These are phyloP conservation scores for Eucalyptus sideroxylon DNA, from an alignment of 345 rosid genomes.

Conservation along the genomic window DNA sequence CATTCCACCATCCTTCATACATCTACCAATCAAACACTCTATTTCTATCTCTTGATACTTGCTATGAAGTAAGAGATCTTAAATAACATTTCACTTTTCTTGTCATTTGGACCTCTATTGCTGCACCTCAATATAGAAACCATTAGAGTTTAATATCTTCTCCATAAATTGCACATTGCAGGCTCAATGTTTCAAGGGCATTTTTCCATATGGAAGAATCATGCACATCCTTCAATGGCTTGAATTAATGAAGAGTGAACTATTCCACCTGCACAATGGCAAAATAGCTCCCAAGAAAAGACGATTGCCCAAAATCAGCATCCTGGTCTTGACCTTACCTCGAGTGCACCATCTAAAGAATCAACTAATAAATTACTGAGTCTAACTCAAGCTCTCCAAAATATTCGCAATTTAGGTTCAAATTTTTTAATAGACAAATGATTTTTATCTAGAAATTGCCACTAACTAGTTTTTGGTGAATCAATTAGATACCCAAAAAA, in stretches of 20 bases:
- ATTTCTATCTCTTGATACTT: background rate
- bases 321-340: too few species aligned
- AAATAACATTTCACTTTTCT: background rate
- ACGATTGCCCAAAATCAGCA: background rate
- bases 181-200: too few species aligned
- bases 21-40: background rate
- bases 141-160: background rate
- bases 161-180: background rate
- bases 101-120: background rate
- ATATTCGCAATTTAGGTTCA: too few species aligned
- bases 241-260: background rate
- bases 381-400: too few species aligned
- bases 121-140: background rate
- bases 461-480: too few species aligned
- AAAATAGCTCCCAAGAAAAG: background rate
- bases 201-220: background rate
- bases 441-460: too few species aligned
- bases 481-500: too few species aligned
- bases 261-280: background rate
- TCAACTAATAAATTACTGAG: fast-evolving
- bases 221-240: background rate
- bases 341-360: too few species aligned
- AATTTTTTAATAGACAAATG: too few species aligned
- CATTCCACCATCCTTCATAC: background rate
- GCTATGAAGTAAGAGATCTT: background rate